Conservation (phyloP, 2,329 filamentous ascomycete genomes). For the Phaeoacremonium minimum region DNA sequence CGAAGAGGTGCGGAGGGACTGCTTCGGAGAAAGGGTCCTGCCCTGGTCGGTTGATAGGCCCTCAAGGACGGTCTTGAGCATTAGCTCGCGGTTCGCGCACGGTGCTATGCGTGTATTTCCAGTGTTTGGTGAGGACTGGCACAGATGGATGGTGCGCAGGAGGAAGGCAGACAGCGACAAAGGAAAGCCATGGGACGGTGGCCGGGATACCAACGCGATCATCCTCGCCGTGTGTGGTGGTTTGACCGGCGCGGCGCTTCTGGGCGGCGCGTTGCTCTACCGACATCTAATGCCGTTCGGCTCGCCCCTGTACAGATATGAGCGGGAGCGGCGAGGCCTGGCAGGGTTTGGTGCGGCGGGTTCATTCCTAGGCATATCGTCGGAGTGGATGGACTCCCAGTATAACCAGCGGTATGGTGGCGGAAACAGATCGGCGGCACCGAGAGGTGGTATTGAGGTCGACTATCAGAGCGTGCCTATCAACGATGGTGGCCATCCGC, state of each 20-base stretch:
- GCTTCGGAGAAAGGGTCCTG: slow-evolving; percentile 2
- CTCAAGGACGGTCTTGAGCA: neutral
- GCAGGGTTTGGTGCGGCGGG: slow-evolving; percentile 5
- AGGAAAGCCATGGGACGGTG: neutral
- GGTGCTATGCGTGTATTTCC: neutral
- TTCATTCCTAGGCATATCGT: slow-evolving; percentile 6
- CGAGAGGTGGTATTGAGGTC: no score
- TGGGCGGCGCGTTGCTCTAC: slow-evolving; percentile 9
- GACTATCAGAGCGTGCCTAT: no score
- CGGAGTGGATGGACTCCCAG: neutral
- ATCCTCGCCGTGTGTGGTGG: neutral
- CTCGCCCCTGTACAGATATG: slow-evolving; percentile 6
- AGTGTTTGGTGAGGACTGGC: neutral
- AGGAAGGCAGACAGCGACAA: neutral
- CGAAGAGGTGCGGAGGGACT: slow-evolving; percentile 6
- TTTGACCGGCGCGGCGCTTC: slow-evolving; percentile 2
- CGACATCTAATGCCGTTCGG: slow-evolving; percentile 10
- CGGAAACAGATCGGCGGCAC: neutral
- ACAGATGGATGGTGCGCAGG: neutral
- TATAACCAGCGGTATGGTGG: neutral
- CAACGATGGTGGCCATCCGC: no score
- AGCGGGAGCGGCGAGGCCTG: slow-evolving; percentile 6
- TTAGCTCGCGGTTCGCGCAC: neutral
- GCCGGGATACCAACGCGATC: neutral
- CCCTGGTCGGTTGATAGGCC: neutral